Evolutionary conservation across 1,284 basidiomycete species (phyloP).

Genomic region (Tilletia walkeri): DNA sequence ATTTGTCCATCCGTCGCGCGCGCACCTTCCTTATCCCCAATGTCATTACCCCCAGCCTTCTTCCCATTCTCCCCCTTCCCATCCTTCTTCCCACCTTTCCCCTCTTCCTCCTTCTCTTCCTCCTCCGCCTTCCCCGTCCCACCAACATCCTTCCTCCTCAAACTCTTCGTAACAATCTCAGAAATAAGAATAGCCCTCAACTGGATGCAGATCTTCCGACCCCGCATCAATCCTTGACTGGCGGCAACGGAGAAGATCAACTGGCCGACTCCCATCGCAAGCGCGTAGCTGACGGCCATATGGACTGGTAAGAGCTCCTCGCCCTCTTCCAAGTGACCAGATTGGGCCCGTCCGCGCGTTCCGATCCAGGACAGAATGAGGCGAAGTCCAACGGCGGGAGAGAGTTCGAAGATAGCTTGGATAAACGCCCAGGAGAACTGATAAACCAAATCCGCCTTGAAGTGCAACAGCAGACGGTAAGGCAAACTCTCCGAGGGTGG

Average conservation of each 20-base stretch:
- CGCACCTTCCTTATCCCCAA: constrained; percentile 21
- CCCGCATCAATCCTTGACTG: constrained; percentile 60
- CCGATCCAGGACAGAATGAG: constrained; percentile 59
- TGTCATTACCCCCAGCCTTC: constrained; percentile 13
- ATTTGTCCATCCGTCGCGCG: constrained; percentile 61
- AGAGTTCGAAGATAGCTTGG: constrained; percentile 58
- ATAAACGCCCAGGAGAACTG: constrained; percentile 58
- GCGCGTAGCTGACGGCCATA: constrained; percentile 61
- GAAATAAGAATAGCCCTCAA: constrained; percentile 59
- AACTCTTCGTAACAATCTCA: constrained; percentile 62
- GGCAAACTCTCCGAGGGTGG: not conserved
- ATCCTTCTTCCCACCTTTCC: not conserved
- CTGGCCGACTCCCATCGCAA: constrained; percentile 60
- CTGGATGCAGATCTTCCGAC: constrained; percentile 59
- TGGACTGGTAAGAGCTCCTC: constrained; percentile 55
- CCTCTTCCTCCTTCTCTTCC: not conserved
- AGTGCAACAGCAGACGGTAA: constrained; percentile 55
- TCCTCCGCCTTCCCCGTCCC: constrained; percentile 25
- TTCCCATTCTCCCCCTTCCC: not conserved
- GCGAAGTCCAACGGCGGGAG: constrained; percentile 60
- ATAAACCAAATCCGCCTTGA: constrained; percentile 46
- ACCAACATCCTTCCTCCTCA: constrained; percentile 59
- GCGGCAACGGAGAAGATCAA: constrained; percentile 56
- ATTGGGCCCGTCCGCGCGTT: constrained; percentile 29
- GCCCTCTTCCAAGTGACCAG: constrained; percentile 17